phyloP scores from a whole-genome alignment of 164 flowering plant species.

The Chloranthus sessilifolius region DNA sequence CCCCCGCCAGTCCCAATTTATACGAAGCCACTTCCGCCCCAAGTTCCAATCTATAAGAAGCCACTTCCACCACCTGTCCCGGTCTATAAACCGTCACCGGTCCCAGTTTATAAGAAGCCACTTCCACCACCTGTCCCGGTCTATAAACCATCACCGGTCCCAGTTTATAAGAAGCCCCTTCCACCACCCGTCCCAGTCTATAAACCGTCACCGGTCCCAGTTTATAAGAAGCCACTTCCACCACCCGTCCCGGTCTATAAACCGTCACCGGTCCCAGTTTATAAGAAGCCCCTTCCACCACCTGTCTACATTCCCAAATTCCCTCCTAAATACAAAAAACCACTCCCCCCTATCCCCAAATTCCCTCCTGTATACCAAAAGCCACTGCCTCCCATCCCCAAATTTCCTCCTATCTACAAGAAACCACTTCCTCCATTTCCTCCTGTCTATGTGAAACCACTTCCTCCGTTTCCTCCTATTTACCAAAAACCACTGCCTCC shows the following conservation, averaged over 20 bases:
- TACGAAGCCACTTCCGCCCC: slow-evolving; percentile 19
- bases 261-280: too few species aligned
- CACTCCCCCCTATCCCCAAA: slow-evolving; percentile 17
- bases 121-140: too few species aligned
- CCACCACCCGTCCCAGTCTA: too few species aligned
- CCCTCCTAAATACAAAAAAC: slow-evolving; percentile 15
- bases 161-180: too few species aligned
- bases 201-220: too few species aligned
- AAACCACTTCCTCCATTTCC: slow-evolving; percentile 7
- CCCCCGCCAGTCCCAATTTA: slow-evolving; percentile 17
- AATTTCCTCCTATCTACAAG: not conserved
- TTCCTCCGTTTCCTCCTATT: slow-evolving; percentile 5
- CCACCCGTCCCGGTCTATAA: too few species aligned
- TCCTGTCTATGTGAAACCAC: not conserved
- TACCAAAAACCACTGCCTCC: slow-evolving; percentile 23
- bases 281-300: too few species aligned
- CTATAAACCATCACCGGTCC: too few species aligned
- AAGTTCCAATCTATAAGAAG: slow-evolving; percentile 14
- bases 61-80: slow-evolving; percentile 13
- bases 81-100: too few species aligned
- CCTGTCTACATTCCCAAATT: slow-evolving; percentile 12
- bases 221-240: too few species aligned
- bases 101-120: too few species aligned
- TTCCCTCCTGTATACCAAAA: slow-evolving; percentile 5
- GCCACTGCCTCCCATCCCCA: not conserved